Base-by-base conservation (phyloP, 208 protist genomes). In the Angomonas ambiguus region DNA sequence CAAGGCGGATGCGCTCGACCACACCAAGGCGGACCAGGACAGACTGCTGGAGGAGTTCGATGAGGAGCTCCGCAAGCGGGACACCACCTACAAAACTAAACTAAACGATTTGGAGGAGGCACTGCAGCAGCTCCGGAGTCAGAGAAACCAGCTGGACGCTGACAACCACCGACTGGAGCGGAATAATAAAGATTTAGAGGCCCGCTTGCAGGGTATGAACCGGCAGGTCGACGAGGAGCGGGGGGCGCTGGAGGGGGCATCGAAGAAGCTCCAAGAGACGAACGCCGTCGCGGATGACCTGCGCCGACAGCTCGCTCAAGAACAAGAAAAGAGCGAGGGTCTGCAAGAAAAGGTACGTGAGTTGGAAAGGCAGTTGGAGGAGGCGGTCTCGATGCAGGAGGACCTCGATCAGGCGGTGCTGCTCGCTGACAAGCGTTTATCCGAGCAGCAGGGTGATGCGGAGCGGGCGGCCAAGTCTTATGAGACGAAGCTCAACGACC, bases 191-290 rank as follows among this genome's bases (percentile, higher is more conserved):
- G 79, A 87, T 22, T 61, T 64, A 48, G 81, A 83, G 73, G 74
- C 73, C 3, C 81, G 79, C 5, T 61, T 77, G 28, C 71, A 82
- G 62, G 76, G 71, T 8, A 75, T 69, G 16, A 69, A 58, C 48
- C 70, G 65, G 65, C 80, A 88, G 59, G 67, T 82, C 22, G 81
- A 71, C 33, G 74, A 82, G 51, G 83, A 82, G 64, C 78, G 79
- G 16, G 71, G 62, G 5, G 79, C 76, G 32, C 74, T 88, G 16
- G 74, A 87, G 67, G 75, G 71, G 28, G 74, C 71, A 13, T 68
- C 65, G 24, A 59, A 51, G 28, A 34, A 71, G 42, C 65, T 80
- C 38, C 77, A 80, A 65, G 79, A 86, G 30, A 64, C 77, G 35
- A 69, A 76, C 6, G 76, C 72, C 5, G 70, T 73, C 51, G 59